Percentiles rank a stretch among this genome's conserved stretches.
Evolutionary conservation across 1,284 basidiomycete genomes (phyloP).

Genomic region (Coniferiporia weirii): DNA sequence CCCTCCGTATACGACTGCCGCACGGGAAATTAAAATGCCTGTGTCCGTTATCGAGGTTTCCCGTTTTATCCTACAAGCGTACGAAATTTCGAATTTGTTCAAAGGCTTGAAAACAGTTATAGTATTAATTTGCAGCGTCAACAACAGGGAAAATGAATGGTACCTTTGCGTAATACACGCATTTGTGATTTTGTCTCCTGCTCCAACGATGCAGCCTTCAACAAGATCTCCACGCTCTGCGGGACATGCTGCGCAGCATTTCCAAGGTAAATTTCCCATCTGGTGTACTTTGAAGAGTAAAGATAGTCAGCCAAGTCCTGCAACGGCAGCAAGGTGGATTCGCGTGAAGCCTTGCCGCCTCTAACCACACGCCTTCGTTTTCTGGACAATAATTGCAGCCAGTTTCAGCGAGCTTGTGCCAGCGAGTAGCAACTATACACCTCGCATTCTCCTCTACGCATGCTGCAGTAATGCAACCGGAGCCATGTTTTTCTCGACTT

Average conservation of each 20-base stretch:
- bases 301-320: slow-evolving; percentile 15
- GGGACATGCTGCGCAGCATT: slow-evolving; percentile 90
- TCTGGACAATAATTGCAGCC: slow-evolving; percentile 96
- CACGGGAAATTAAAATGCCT: slow-evolving; percentile 84
- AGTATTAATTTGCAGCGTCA: neutral
- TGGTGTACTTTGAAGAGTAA: slow-evolving; percentile 61
- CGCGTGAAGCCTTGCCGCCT: slow-evolving; percentile 91
- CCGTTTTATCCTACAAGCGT: slow-evolving; percentile 95
- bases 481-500: slow-evolving; percentile 82
- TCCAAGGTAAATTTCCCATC: slow-evolving; percentile 96
- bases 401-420: slow-evolving; percentile 87
- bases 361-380: slow-evolving; percentile 96
- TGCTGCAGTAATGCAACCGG: slow-evolving; percentile 98
- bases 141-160: slow-evolving; percentile 19
- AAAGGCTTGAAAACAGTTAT: slow-evolving; percentile 53
- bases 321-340: slow-evolving; percentile 26
- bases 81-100: slow-evolving; percentile 98
- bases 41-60: slow-evolving; percentile 90
- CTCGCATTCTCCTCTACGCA: slow-evolving; percentile 95
- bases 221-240: slow-evolving; percentile 95
- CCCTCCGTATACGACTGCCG: slow-evolving; percentile 59
- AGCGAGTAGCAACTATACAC: slow-evolving; percentile 91
- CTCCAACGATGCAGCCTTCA: slow-evolving; percentile 90
- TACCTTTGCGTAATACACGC: slow-evolving; percentile 86
- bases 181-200: slow-evolving; percentile 83